Percentiles rank a stretch among this genome's conserved stretches.
Evolutionary conservation across 176 grass and related monocot species (phyloP).

Genomic region (Zizania latifolia): DNA sequence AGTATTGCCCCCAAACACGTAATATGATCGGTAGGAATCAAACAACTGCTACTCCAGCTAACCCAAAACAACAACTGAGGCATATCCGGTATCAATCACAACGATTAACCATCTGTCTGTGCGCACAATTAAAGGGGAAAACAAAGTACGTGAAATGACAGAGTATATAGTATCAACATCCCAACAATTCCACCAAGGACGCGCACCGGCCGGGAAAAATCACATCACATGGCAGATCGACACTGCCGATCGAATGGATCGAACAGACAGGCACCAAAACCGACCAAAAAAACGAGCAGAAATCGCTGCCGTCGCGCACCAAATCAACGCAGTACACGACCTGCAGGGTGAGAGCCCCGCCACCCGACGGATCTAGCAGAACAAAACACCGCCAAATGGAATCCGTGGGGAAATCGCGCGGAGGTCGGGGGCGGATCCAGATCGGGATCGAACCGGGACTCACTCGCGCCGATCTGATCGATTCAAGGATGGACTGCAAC

Average conservation of each 20-base stretch:
- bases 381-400: neutral
- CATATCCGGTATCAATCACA: neutral
- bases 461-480: slow-evolving; percentile 10
- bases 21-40: neutral
- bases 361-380: neutral
- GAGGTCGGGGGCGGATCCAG: neutral
- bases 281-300: neutral
- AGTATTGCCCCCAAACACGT: neutral
- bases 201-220: neutral
- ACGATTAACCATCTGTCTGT: neutral
- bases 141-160: neutral
- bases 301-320: neutral
- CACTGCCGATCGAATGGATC: neutral
- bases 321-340: neutral
- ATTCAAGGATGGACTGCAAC: neutral
- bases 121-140: neutral
- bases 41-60: neutral
- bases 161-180: neutral
- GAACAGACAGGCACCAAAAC: neutral
- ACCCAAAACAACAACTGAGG: neutral
- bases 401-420: neutral
- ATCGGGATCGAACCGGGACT: neutral
- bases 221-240: slow-evolving; percentile 9
- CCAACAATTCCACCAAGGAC: neutral
- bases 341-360: neutral